Conservation (phyloP, 1,284 basidiomycete species). For the Butyriboletus regius region DNA sequence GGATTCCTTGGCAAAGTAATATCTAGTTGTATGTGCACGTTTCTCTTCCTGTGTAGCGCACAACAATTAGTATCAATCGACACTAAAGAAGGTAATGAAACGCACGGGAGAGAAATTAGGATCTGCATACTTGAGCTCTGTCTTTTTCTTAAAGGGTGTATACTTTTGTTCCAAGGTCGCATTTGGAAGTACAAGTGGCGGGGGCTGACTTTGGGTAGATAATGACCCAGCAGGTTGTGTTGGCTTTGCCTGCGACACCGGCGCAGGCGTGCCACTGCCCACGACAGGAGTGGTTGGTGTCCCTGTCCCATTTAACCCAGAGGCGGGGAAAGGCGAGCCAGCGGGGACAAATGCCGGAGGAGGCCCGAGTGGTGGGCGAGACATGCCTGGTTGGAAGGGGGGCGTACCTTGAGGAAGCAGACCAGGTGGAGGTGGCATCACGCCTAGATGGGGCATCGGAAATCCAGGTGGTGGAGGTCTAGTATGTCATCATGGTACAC, state of each 20-base stretch:
- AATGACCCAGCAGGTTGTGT: constrained; percentile 18
- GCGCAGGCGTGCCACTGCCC: constrained; percentile 22
- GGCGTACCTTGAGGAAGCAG: constrained; percentile 34
- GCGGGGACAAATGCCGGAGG: constrained; percentile 36
- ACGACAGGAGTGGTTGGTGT: constrained; percentile 10
- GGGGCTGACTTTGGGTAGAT: constrained; percentile 24
- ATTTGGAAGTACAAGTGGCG: constrained; percentile 49
- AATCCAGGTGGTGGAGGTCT: constrained; percentile 46
- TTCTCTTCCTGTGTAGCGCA: constrained; percentile 60
- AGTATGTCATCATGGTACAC: constrained; percentile 12
- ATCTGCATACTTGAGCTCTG: constrained; percentile 67
- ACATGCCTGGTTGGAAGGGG: constrained; percentile 37
- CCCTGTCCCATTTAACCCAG: constrained; percentile 16
- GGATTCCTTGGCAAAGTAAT: constrained; percentile 50
- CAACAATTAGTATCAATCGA: constrained; percentile 1
- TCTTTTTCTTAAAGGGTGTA: constrained; percentile 68
- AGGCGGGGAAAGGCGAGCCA: constrained; percentile 18
- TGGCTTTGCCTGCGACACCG: constrained; percentile 14
- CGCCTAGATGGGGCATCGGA: constrained; percentile 33
- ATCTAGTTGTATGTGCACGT: constrained; percentile 67
- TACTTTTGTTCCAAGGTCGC: constrained; percentile 56
- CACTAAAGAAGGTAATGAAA: constrained; percentile 9
- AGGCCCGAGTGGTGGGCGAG: constrained; percentile 33
- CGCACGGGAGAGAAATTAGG: constrained; percentile 70
- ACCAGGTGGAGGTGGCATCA: constrained; percentile 34